phyloP scores from a whole-genome alignment of 495 filamentous ascomycete genomes.

The Hypoxylon fuscum region DNA sequence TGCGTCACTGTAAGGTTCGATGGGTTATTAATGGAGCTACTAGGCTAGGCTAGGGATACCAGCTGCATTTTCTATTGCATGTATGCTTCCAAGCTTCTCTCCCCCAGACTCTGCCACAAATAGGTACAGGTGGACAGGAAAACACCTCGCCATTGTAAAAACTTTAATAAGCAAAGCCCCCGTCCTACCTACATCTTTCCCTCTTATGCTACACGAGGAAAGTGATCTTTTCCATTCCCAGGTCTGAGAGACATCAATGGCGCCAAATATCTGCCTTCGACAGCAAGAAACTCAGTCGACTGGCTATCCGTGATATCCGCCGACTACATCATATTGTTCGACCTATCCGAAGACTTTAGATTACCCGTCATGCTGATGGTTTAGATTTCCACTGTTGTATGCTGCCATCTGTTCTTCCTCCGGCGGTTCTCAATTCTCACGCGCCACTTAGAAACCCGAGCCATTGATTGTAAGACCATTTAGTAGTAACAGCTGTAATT shows the following conservation, averaged over 20 bases:
- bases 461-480: too few species aligned
- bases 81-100: slow-evolving; percentile 6
- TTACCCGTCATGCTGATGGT: slow-evolving; percentile 13
- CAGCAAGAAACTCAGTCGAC: slow-evolving; percentile 35
- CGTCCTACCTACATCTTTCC: slow-evolving; percentile 4
- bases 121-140: slow-evolving; percentile 6
- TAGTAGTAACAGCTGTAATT: too few species aligned
- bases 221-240: slow-evolving; percentile 10
- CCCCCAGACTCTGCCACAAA: slow-evolving; percentile 26
- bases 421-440: not conserved
- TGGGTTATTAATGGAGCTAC: slow-evolving; percentile 21
- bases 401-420: not conserved
- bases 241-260: slow-evolving; percentile 30
- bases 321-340: slow-evolving; percentile 20
- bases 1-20: slow-evolving; percentile 12
- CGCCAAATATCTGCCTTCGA: slow-evolving; percentile 21
- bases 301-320: slow-evolving; percentile 33
- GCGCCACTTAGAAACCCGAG: too few species aligned
- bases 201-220: slow-evolving; percentile 7
- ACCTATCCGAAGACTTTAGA: slow-evolving; percentile 3
- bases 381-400: slow-evolving; percentile 16
- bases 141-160: slow-evolving; percentile 12
- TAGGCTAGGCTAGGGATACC: not conserved
- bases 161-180: slow-evolving; percentile 11
- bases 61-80: slow-evolving; percentile 8